phyloP scores from a whole-genome alignment of 2,329 filamentous ascomycete genomes.

The Aureobasidium pullulans region DNA sequence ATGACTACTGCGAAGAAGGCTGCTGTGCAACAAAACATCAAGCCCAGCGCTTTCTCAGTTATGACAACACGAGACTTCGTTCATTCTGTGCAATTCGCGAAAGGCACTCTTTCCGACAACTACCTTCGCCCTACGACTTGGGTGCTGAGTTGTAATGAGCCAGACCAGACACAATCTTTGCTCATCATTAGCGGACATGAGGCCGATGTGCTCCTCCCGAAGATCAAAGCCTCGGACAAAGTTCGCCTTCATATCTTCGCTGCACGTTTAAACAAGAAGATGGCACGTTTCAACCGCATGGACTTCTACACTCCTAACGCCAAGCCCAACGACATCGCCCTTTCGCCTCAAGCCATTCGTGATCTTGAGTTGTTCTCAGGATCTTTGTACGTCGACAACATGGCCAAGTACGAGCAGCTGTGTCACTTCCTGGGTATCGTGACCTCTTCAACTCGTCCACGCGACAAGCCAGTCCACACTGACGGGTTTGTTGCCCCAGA shows the following conservation, averaged over 20 bases:
- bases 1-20: conserved; percentile 41
- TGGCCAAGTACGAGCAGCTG: neutral
- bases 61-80: conserved; percentile 48
- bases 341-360: neutral
- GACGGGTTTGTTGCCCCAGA: neutral
- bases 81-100: conserved; percentile 33
- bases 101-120: conserved; percentile 29
- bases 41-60: conserved; percentile 34
- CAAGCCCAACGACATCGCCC: neutral
- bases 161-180: conserved; percentile 22
- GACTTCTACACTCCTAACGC: neutral
- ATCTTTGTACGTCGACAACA: neutral
- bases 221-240: conserved; percentile 28
- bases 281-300: neutral
- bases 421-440: neutral
- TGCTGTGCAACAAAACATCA: conserved; percentile 31
- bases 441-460: neutral
- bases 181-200: conserved; percentile 56
- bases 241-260: conserved; percentile 21
- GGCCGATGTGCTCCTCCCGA: conserved; percentile 43
- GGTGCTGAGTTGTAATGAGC: conserved; percentile 35
- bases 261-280: neutral
- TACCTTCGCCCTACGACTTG: conserved; percentile 51
- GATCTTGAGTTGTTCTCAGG: neutral
- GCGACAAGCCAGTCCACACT: neutral